These are phyloP conservation scores for Geranomyces michiganensis DNA, from an alignment of 192 early-diverging fungal species.

Conservation along the genomic window DNA sequence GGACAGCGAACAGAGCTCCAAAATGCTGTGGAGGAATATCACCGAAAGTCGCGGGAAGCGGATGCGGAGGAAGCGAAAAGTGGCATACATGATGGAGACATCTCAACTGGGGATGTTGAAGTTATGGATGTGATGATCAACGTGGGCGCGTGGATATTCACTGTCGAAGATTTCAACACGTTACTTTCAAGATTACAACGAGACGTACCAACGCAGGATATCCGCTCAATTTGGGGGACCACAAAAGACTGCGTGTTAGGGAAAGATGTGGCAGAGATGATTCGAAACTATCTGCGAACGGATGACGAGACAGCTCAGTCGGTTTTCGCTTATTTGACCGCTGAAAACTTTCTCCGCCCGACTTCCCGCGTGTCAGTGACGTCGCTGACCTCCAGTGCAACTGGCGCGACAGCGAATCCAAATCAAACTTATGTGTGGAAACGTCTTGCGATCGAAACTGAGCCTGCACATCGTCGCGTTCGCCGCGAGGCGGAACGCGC, in stretches of 20 bases:
- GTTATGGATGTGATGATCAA: slow-evolving; percentile 39
- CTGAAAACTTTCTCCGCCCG: slow-evolving; percentile 42
- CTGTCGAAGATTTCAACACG: slow-evolving; percentile 47
- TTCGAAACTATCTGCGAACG: slow-evolving; percentile 21
- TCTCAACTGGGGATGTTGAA: slow-evolving; percentile 5
- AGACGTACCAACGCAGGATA: slow-evolving; percentile 41
- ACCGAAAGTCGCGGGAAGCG: slow-evolving; percentile 27
- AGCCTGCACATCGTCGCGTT: slow-evolving; percentile 41
- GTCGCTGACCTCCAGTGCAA: slow-evolving; percentile 27
- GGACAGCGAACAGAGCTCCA: slow-evolving; percentile 29
- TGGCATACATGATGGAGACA: neutral
- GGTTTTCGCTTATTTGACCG: slow-evolving; percentile 39
- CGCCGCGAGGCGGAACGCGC: slow-evolving; percentile 45
- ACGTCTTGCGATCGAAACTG: slow-evolving; percentile 39
- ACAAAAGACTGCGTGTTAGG: slow-evolving; percentile 44
- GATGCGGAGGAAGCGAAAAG: slow-evolving; percentile 28
- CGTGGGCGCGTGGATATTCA: slow-evolving; percentile 34
- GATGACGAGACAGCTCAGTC: slow-evolving; percentile 19
- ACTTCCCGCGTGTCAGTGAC: slow-evolving; percentile 30
- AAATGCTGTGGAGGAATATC: slow-evolving; percentile 22
- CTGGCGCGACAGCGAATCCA: slow-evolving; percentile 16
- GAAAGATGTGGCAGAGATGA: slow-evolving; percentile 30
- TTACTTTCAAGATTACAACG: slow-evolving; percentile 42
- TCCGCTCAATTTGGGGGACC: slow-evolving; percentile 43
- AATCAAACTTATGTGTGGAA: slow-evolving; percentile 49